These are phyloP conservation scores for Venturia nashicola DNA, from an alignment of 2,329 filamentous ascomycete species.

Conservation along the genomic window DNA sequence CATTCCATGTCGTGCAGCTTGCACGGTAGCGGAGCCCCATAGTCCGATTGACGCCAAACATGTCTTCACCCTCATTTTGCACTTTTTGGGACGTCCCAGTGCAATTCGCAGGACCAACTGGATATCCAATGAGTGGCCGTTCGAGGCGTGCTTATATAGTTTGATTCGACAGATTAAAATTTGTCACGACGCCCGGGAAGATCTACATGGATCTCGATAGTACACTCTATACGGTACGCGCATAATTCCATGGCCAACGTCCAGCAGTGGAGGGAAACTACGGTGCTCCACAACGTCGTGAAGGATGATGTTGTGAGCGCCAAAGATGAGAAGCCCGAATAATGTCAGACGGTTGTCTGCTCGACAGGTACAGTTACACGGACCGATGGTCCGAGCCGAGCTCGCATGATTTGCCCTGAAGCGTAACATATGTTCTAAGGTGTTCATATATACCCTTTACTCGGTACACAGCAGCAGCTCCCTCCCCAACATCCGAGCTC, in stretches of 20 bases:
- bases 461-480: too few species aligned
- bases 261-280: too few species aligned
- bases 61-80: background rate
- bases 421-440: too few species aligned
- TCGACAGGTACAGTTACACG: too few species aligned
- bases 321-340: too few species aligned
- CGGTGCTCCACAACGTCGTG: too few species aligned
- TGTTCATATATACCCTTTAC: too few species aligned
- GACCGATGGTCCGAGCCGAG: background rate
- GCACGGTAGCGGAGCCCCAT: background rate
- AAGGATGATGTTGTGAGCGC: too few species aligned
- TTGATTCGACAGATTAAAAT: background rate
- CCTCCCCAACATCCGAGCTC: background rate
- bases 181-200: background rate
- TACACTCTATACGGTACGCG: background rate
- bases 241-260: background rate
- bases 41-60: background rate
- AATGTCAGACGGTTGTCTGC: too few species aligned
- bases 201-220: background rate
- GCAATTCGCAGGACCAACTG: too few species aligned
- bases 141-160: background rate
- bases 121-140: too few species aligned
- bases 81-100: too few species aligned
- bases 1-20: background rate
- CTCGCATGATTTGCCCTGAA: background rate